Percentiles rank a stretch among this genome's conserved stretches.
Evolutionary conservation across 176 grass and related monocot species (phyloP).

Genomic region (Ensete ventricosum): DNA sequence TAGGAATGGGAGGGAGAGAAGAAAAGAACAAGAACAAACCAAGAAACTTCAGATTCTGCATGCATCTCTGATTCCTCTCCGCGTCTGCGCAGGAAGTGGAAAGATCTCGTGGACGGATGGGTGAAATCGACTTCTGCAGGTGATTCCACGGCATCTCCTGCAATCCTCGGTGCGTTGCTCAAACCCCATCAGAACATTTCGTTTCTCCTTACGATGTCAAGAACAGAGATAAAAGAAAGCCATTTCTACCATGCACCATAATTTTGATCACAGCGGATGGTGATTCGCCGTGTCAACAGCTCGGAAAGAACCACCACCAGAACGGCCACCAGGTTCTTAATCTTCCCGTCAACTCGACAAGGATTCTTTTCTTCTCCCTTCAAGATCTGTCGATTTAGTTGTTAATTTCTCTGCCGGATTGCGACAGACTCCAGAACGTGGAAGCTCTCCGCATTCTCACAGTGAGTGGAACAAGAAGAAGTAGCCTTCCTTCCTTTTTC

Average conservation of each 20-base stretch:
- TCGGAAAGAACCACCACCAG: constrained; percentile 26
- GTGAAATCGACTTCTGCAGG: constrained; percentile 36
- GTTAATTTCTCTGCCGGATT: neutral
- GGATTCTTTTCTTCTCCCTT: neutral
- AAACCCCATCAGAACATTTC: neutral
- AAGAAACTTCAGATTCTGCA: neutral
- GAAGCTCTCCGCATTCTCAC: neutral
- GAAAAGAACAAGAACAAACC: neutral
- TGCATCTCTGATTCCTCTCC: neutral
- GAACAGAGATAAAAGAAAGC: neutral
- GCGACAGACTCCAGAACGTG: neutral
- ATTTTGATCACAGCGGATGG: constrained; percentile 39
- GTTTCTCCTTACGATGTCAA: neutral
- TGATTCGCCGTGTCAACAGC: constrained; percentile 48
- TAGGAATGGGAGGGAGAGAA: neutral
- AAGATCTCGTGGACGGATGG: constrained; percentile 51
- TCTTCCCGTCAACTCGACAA: neutral
- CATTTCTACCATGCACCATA: neutral
- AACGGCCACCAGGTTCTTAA: constrained; percentile 5
- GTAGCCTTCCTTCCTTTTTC: too few species aligned
- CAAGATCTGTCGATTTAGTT: neutral
- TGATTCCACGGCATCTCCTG: constrained; percentile 24
- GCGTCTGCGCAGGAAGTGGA: constrained; percentile 61
- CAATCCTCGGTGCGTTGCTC: constrained; percentile 27
- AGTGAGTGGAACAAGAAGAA: neutral